Conservation (phyloP, 2,329 filamentous ascomycete species). For the Cytospora paraplurivora region DNA sequence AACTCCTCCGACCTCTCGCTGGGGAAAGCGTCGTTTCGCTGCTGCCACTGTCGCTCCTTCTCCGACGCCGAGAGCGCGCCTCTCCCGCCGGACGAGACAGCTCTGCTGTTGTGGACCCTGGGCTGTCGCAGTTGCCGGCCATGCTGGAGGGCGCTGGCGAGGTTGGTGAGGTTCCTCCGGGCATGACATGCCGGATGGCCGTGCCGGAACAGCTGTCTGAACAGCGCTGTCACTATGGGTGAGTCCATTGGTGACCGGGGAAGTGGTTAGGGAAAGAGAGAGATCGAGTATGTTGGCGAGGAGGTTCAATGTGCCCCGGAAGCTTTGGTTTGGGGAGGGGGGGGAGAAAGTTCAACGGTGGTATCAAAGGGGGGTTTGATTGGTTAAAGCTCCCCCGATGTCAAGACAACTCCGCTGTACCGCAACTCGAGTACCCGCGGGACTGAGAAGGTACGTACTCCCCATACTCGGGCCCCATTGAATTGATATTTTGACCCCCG, state of each 20-base stretch:
- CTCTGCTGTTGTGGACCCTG: slow-evolving; percentile 29
- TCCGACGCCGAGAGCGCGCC: slow-evolving; percentile 34
- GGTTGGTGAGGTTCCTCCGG: slow-evolving; percentile 45
- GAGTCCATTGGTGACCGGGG: slow-evolving; percentile 71
- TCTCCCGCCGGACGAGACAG: slow-evolving; percentile 33
- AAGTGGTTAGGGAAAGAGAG: background rate
- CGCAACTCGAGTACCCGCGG: background rate
- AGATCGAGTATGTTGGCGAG: background rate
- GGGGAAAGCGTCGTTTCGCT: slow-evolving; percentile 73
- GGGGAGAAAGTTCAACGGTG: slow-evolving; percentile 7
- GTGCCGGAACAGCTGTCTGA: slow-evolving; percentile 79
- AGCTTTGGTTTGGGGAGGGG: background rate
- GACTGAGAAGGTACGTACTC: no score
- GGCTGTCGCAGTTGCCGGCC: slow-evolving; percentile 42
- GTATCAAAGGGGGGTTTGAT: slow-evolving; percentile 8
- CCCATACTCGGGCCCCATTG: no score
- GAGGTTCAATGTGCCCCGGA: background rate
- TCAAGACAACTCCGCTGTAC: no score
- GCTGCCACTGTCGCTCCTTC: slow-evolving; percentile 81
- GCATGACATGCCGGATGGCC: slow-evolving; percentile 62
- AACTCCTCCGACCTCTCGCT: slow-evolving; percentile 80
- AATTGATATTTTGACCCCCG: background rate
- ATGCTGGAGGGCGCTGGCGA: slow-evolving; percentile 44
- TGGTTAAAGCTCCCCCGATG: slow-evolving; percentile 15
- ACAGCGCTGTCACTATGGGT: slow-evolving; percentile 73